Percentiles rank a stretch among this genome's conserved stretches.
phyloP scores from a whole-genome alignment of 345 rosid species.

The Microthlaspi erraticum region DNA sequence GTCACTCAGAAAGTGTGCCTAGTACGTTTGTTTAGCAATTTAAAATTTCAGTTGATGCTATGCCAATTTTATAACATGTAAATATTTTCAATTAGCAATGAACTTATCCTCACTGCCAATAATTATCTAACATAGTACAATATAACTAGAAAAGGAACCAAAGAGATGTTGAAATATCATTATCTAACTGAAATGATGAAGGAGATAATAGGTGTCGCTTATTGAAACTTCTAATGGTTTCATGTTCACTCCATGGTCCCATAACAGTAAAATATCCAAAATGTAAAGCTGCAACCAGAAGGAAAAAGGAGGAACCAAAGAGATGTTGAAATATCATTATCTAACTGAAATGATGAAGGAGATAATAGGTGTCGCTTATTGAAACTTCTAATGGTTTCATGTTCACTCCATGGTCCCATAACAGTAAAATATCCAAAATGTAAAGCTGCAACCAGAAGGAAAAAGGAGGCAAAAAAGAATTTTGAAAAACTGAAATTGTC shows the following conservation, averaged over 20 bases:
- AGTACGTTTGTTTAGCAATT: not conserved
- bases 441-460: not conserved
- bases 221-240: not conserved
- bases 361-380: not conserved
- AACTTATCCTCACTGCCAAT: too few species aligned
- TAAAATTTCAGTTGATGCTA: not conserved
- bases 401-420: not conserved
- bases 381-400: not conserved
- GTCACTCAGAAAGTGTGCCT: slow-evolving; percentile 11
- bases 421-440: slow-evolving; percentile 1
- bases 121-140: too few species aligned
- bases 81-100: too few species aligned
- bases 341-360: slow-evolving; percentile 4
- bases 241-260: not conserved
- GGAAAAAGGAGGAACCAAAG: not conserved
- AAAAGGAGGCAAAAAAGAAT: too few species aligned
- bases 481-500: not conserved
- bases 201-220: not conserved
- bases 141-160: too few species aligned
- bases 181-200: too few species aligned
- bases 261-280: not conserved
- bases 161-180: too few species aligned
- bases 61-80: not conserved
- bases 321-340: too few species aligned
- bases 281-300: not conserved